Base-by-base conservation (phyloP, 371 early-diverging fungal genomes). In the Mucor plumbeus region DNA sequence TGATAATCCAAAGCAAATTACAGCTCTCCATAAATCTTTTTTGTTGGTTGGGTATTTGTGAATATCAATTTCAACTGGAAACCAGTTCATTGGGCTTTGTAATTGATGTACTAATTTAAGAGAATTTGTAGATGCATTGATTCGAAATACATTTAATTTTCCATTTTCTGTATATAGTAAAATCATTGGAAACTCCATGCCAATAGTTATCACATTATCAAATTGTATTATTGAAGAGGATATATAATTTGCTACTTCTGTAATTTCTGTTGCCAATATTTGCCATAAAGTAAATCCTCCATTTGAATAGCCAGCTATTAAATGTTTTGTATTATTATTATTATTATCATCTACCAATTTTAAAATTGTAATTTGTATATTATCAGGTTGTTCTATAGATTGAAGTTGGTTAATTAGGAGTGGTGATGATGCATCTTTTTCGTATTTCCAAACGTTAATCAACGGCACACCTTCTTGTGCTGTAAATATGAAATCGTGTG, bases 241-340 rank as follows among this genome's bases (percentile, higher is more conserved):
- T 1, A 44, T 39, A 64, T 81, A 66, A 34, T 31, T 53, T 3
- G 62, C 47, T 4, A 63, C 21, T 55, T 76, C 72, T 1, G 33
- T 44, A 0, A 66, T 62, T 0, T 14, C 38, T 9, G 57, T 31
- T 6, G 50, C 48, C 19, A 65, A 53, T n/a, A 80, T 26, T 19
- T 73, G 65, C 80, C 80, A 85, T 38, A 85, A 38, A 0, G 72
- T 66, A 43, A 83, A 78, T 34, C 80, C 79, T 9, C 85, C 85
- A 68, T 76, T 72, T 44, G 67, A 63, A 69, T 80, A 76, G 14
- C 85, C 83, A 31, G 72, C 79, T 15, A 77, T 67, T n/a, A 85
- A 65, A 39, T 71, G 68, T 56, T 60, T 53, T 10, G 26, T 26
- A 26, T 26, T 26, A 26, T 7, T 1, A 41, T 43, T 36, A 14